These are phyloP conservation scores for Coemansia sp. DNA, from an alignment of 192 early-diverging fungal genomes.

Conservation along the genomic window DNA sequence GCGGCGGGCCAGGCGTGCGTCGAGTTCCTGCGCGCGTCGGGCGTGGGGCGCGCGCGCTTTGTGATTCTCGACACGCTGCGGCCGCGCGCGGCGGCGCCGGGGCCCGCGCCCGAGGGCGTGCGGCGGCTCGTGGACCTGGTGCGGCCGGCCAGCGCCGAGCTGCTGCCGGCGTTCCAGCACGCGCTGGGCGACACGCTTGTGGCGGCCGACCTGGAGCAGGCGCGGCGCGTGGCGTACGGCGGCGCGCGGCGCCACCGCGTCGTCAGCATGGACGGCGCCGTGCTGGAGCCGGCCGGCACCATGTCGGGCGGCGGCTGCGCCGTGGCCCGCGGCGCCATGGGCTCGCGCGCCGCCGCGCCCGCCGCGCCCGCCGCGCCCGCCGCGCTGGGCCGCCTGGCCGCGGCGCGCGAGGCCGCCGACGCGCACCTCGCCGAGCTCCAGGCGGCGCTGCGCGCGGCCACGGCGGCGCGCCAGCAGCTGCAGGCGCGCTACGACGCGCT, in stretches of 20 bases:
- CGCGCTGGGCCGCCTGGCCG: slow-evolving; percentile 57
- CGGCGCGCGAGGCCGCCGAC: slow-evolving; percentile 61
- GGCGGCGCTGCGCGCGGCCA: slow-evolving; percentile 21
- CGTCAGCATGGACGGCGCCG: slow-evolving; percentile 87
- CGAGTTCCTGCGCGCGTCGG: slow-evolving; percentile 80
- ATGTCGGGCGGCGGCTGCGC: slow-evolving; percentile 89
- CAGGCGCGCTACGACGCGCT: slow-evolving; percentile 57
- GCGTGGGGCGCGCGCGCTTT: slow-evolving; percentile 84
- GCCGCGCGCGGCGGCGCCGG: slow-evolving; percentile 45
- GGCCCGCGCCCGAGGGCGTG: slow-evolving; percentile 72
- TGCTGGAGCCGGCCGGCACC: slow-evolving; percentile 89
- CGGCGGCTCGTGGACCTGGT: slow-evolving; percentile 91
- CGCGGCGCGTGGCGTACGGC: slow-evolving; percentile 88
- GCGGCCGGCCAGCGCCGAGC: slow-evolving; percentile 67
- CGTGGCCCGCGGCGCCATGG: slow-evolving; percentile 83
- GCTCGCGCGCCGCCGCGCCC: slow-evolving; percentile 61
- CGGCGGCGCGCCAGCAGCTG: slow-evolving; percentile 43
- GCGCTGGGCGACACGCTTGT: slow-evolving; percentile 86
- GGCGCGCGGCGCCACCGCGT: slow-evolving; percentile 73
- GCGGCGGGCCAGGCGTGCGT: slow-evolving; percentile 84
- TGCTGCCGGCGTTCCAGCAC: slow-evolving; percentile 82
- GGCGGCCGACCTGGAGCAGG: slow-evolving; percentile 75
- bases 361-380: slow-evolving; percentile 57
- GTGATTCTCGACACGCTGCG: slow-evolving; percentile 77
- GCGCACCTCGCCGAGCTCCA: slow-evolving; percentile 54